Evolutionary conservation across 306 rosid species (phyloP).

Genomic region (Cicer bijugum): DNA sequence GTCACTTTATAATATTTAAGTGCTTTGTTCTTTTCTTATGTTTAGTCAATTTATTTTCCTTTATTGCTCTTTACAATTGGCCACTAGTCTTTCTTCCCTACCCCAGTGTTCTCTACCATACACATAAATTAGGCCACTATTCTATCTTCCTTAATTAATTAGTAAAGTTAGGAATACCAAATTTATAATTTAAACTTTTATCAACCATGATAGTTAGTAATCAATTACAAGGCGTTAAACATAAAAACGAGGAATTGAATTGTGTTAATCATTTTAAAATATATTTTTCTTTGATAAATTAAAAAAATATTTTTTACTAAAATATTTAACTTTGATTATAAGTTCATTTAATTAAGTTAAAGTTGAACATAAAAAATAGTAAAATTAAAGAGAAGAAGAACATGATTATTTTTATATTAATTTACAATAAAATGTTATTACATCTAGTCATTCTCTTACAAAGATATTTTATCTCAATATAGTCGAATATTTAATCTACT

Average conservation of each 20-base stretch:
- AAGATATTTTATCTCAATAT: no score
- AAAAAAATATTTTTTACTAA: no score
- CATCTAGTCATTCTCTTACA: no score
- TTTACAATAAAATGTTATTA: no score
- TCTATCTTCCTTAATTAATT: conserved; percentile 11
- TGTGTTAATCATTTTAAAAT: no score
- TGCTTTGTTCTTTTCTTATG: conserved; percentile 53
- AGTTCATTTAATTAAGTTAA: no score
- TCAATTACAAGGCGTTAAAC: not conserved
- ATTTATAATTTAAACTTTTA: not conserved
- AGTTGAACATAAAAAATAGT: no score
- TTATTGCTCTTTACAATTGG: conserved; percentile 29
- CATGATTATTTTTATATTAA: no score
- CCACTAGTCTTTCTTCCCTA: conserved; percentile 20
- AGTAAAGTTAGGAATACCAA: conserved; percentile 1
- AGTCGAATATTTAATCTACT: no score
- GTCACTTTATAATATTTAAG: conserved; percentile 58
- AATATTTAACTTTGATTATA: no score
- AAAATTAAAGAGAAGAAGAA: no score
- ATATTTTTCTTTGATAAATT: no score
- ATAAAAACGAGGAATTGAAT: fast-evolving
- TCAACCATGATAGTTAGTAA: not conserved
- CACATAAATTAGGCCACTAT: not conserved
- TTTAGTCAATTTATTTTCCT: conserved; percentile 55
- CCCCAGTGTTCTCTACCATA: conserved; percentile 15